A percentile compares a stretch with the other conserved stretches of the same genome.
Conservation (phyloP, 768 basidiomycete genomes). For the Tulasnella sp. region DNA sequence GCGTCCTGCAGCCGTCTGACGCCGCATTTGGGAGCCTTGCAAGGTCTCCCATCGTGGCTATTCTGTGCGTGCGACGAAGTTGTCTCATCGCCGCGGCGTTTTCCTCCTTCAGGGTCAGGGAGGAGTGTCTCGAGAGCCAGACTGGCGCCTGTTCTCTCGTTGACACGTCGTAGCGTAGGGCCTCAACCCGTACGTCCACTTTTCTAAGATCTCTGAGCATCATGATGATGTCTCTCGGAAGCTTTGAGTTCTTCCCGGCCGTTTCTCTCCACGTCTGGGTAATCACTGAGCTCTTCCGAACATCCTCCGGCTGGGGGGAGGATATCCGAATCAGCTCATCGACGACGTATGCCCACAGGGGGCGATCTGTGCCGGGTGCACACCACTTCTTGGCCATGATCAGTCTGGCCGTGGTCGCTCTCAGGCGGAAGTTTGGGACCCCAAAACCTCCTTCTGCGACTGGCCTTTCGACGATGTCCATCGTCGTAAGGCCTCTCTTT, state of each 20-base stretch:
- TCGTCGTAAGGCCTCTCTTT: neutral
- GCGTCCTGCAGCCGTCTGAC: too few species aligned
- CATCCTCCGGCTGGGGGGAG: neutral
- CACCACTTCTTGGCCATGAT: neutral
- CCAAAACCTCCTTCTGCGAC: neutral
- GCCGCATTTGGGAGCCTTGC: too few species aligned
- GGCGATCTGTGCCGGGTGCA: neutral
- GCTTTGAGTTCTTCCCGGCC: too few species aligned
- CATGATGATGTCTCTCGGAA: neutral
- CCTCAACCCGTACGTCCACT: too few species aligned
- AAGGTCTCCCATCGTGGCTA: too few species aligned
- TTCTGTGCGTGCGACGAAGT: too few species aligned
- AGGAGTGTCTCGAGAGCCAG: too few species aligned
- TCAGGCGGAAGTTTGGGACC: neutral
- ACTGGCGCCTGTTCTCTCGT: too few species aligned
- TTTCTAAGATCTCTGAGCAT: neutral
- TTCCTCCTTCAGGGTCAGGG: too few species aligned
- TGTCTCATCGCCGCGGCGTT: too few species aligned
- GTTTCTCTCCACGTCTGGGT: neutral
- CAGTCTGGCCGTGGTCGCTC: neutral
- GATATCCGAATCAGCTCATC: neutral
- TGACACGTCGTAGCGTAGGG: accelerated
- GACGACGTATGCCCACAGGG: neutral
- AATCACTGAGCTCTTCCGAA: neutral
- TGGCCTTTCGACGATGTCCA: neutral